phyloP scores from a whole-genome alignment of 148 eudicot species.

The Heliamphora exappendiculata region DNA sequence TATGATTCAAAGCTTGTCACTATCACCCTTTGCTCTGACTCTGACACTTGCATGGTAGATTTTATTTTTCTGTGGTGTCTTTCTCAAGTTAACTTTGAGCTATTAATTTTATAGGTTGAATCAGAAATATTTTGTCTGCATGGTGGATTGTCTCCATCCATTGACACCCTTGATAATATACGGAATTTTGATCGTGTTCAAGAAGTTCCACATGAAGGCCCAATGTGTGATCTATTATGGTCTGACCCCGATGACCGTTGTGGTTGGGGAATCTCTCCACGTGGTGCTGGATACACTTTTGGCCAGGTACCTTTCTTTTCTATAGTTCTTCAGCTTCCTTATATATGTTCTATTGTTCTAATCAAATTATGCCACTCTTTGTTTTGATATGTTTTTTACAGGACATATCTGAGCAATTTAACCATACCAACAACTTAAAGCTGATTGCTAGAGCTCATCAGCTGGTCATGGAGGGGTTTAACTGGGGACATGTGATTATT shows the following conservation, averaged over 20 bases:
- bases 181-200: conserved; percentile 97
- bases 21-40: neutral
- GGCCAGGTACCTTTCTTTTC: conserved; percentile 65
- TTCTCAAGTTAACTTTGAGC: neutral
- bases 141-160: conserved; percentile 96
- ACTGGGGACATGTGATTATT: conserved; percentile 87
- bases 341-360: neutral
- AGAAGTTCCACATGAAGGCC: conserved; percentile 99
- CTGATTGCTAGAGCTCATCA: conserved; percentile 99
- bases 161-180: conserved; percentile 92
- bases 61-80: neutral
- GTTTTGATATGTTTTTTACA: conserved; percentile 14
- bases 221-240: conserved; percentile 99
- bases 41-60: neutral
- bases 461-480: conserved; percentile 98
- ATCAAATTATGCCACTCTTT: neutral
- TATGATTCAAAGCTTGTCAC: neutral
- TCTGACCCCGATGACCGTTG: conserved; percentile 99
- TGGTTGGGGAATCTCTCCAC: conserved; percentile 99
- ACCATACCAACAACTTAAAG: conserved; percentile 84
- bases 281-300: conserved; percentile 99
- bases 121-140: conserved; percentile 97
- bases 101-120: conserved; percentile 55
- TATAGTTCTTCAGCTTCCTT: neutral
- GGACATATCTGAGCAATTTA: conserved; percentile 99